Base-by-base conservation (phyloP, 139 green algal genomes). In the Closterium sp. region DNA sequence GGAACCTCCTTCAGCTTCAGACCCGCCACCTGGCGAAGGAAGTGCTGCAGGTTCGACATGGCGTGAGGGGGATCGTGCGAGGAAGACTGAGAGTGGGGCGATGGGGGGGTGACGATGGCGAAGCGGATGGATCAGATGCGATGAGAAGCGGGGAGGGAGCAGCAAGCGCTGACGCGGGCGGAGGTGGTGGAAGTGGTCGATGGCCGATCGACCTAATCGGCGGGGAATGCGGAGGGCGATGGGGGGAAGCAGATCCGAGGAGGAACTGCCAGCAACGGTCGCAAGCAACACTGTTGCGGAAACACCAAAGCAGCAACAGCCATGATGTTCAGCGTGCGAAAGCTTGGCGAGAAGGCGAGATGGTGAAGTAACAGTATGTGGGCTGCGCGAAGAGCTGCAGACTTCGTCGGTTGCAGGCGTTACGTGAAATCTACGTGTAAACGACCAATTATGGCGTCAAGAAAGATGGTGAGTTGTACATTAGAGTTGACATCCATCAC, bases 1-100 rank as follows among this genome's bases (percentile, higher is more conserved):
- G 90, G 90, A 6, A 93, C 90, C 33, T 93, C 90, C 84, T 93
- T 93, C 8, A 90, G 86, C 31, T 93, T 93, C 4, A 93, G 33
- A 34, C 33, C 33, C 33, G 89, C 89, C 32, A 92, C 21, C 23
- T 92, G 84, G 25, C 64, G 90, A 31, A 90, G 9, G 7, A 91
- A 36, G 38, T 87, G 88, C 81, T 91, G 69, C 69, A 76, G 55
- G 55, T 76, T 76, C 55, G 55, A 76, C 55, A 76, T 76, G 55
- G 55, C 16, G 55, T 16, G 55, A 76, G 12, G 12, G 55, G 16
- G 55, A 76, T 6, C 2, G 55, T 76, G 55, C 55, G 16, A 76
- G 12, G n/a, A n/a, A n/a, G n/a, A n/a, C n/a, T n/a, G n/a, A n/a
- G n/a, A n/a, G n/a, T n/a, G n/a, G n/a, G 55, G 55, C 55, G 55